Percentiles rank a stretch among this genome's conserved stretches.
phyloP scores from a whole-genome alignment of 306 rosid genomes.

The Prunus mume region DNA sequence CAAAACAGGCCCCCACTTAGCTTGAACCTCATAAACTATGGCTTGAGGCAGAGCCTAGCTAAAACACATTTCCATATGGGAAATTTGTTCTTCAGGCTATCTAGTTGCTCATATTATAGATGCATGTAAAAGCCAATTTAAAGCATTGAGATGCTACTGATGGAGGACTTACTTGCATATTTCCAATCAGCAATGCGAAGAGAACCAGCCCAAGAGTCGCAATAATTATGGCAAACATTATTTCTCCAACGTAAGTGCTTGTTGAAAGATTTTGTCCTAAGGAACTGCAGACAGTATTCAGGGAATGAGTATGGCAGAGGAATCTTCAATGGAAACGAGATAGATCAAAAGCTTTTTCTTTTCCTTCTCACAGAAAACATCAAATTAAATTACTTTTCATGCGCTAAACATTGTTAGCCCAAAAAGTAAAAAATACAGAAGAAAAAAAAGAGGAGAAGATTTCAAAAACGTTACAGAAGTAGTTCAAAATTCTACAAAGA shows the following conservation, averaged over 20 bases:
- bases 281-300: slow-evolving; percentile 58
- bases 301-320: background rate
- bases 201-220: slow-evolving; percentile 87
- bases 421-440: background rate
- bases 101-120: background rate
- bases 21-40: too few species aligned
- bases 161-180: slow-evolving; percentile 76
- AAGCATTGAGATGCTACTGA: background rate
- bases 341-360: too few species aligned
- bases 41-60: too few species aligned
- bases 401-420: background rate
- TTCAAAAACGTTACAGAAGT: background rate
- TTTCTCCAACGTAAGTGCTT: slow-evolving; percentile 86
- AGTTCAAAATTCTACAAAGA: background rate
- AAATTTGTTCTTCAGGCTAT: background rate
- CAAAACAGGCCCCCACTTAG: too few species aligned
- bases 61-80: too few species aligned
- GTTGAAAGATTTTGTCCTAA: slow-evolving; percentile 86
- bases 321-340: background rate
- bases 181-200: slow-evolving; percentile 85
- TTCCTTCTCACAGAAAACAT: too few species aligned
- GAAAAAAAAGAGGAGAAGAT: background rate
- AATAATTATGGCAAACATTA: slow-evolving; percentile 68
- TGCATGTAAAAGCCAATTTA: background rate
- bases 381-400: too few species aligned